phyloP scores from a whole-genome alignment of 148 eudicot species.

The Silene conica region DNA sequence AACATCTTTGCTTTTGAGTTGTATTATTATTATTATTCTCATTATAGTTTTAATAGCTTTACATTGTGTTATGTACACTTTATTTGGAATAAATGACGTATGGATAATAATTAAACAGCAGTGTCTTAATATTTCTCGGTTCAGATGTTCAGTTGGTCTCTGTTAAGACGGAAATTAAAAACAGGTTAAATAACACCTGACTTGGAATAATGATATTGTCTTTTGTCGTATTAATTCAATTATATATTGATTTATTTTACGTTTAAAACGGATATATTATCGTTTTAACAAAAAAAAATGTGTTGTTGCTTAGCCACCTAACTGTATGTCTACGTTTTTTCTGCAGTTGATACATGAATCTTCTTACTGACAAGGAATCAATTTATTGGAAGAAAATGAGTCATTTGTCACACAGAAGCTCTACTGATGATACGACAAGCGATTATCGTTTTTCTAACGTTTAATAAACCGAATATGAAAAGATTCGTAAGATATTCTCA shows the following conservation, averaged over 20 bases:
- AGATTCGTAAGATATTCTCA: no score
- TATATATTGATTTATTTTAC: no score
- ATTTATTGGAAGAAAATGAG: slow-evolving; percentile 8
- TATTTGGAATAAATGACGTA: slow-evolving; percentile 10
- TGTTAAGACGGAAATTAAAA: no score
- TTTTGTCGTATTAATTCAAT: no score
- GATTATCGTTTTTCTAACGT: no score
- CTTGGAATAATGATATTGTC: no score
- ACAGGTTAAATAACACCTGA: no score
- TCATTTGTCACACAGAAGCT: slow-evolving; percentile 1
- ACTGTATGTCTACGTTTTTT: neutral
- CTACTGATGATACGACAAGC: neutral
- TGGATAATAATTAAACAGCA: neutral
- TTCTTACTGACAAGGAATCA: slow-evolving; percentile 1
- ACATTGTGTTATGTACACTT: neutral
- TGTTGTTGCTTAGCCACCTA: neutral
- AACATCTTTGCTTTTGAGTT: slow-evolving; percentile 1
- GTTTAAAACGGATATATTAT: no score
- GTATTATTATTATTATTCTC: slow-evolving; percentile 13
- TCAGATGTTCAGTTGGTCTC: no score
- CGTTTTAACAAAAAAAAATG: no score
- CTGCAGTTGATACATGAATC: slow-evolving; percentile 1
- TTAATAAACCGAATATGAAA: no score
- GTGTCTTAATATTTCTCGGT: neutral
- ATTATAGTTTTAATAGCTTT: slow-evolving; percentile 10